These are phyloP conservation scores for Jatropha podagrica DNA, from an alignment of 441 rosid genomes.

Conservation along the genomic window DNA sequence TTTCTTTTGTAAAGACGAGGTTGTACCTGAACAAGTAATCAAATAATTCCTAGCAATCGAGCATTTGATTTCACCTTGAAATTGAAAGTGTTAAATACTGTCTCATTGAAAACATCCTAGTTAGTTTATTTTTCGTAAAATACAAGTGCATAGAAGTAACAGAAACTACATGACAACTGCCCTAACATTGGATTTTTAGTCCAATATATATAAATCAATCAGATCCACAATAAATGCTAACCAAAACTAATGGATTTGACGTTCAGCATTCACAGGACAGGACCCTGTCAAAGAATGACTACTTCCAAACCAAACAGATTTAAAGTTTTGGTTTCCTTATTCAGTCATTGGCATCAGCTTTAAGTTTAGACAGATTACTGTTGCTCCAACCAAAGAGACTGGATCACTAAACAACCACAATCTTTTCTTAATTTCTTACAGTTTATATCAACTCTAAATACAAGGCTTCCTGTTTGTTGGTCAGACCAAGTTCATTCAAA, in stretches of 20 bases:
- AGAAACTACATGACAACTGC: too few relatives aligned
- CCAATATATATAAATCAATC: too few relatives aligned
- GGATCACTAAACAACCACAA: background rate
- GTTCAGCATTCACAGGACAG: too few relatives aligned
- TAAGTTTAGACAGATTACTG: background rate
- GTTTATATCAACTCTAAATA: conserved; percentile 68
- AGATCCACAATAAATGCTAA: too few relatives aligned
- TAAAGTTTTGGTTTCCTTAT: background rate
- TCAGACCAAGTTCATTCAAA: conserved; percentile 65
- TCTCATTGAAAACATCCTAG: too few relatives aligned
- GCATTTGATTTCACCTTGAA: too few relatives aligned
- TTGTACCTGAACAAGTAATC: background rate
- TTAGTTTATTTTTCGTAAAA: too few relatives aligned
- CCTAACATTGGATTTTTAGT: too few relatives aligned
- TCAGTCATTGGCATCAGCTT: background rate
- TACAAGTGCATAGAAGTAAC: too few relatives aligned
- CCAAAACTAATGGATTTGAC: too few relatives aligned
- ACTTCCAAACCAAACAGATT: background rate
- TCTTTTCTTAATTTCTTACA: background rate
- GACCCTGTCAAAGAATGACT: background rate
- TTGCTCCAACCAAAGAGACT: background rate
- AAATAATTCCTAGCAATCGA: too few relatives aligned
- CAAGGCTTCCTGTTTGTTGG: conserved; percentile 73
- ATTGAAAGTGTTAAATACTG: too few relatives aligned
- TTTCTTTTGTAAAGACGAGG: background rate